Evolutionary conservation across 2,329 filamentous ascomycete genomes (phyloP).

Genomic region (Penicillium sp.): DNA sequence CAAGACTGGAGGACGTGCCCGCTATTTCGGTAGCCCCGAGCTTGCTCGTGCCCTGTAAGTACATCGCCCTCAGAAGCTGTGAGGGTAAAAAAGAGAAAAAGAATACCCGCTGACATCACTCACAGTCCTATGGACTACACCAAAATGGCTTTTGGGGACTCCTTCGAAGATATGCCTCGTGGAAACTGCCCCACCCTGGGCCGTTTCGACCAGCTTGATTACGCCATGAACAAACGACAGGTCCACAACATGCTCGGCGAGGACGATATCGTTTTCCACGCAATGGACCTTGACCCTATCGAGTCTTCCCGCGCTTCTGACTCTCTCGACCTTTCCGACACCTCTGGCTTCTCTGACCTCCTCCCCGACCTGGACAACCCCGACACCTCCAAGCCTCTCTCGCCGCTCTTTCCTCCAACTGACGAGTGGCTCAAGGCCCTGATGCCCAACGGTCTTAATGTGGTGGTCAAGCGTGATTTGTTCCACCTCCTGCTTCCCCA

Average conservation of each 20-base stretch:
- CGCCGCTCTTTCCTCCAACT: neutral
- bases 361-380: neutral
- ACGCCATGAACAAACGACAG: neutral
- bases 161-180: neutral
- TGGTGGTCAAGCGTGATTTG: neutral
- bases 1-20: neutral
- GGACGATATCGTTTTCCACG: neutral
- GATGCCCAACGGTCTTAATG: neutral
- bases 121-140: neutral
- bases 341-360: no score
- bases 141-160: neutral
- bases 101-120: neutral
- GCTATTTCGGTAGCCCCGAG: neutral
- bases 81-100: neutral
- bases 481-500: neutral
- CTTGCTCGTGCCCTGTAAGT: neutral
- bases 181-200: neutral
- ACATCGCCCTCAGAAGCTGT: neutral
- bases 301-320: no score
- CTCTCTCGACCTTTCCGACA: no score
- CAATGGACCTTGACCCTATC: neutral
- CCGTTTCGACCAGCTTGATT: neutral
- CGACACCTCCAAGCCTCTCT: neutral
- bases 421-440: neutral
- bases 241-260: neutral